phyloP scores from a whole-genome alignment of 305 asterid genomes.

The Fraxinus ornus region DNA sequence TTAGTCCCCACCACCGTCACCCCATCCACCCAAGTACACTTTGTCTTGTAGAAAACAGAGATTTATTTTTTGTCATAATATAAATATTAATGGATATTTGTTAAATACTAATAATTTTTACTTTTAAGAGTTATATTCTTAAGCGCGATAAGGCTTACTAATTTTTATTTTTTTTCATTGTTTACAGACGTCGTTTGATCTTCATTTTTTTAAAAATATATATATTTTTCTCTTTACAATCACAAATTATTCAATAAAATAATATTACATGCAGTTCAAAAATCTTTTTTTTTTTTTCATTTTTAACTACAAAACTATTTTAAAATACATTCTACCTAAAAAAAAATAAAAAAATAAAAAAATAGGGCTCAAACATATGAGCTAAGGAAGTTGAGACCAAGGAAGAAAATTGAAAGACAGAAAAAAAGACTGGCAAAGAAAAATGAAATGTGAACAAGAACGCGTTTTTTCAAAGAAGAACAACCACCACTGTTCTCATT shows the following conservation, averaged over 20 bases:
- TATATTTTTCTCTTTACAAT: no score
- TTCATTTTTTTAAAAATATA: no score
- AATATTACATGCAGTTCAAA: no score
- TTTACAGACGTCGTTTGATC: background rate
- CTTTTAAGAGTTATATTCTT: background rate
- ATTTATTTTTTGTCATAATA: background rate
- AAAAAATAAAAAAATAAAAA: no score
- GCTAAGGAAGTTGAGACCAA: background rate
- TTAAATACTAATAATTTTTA: no score
- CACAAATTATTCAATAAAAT: no score
- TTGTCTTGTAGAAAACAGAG: background rate
- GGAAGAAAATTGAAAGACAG: constrained; percentile 19
- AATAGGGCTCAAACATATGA: no score
- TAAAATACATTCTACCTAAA: no score
- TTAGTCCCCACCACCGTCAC: constrained; percentile 20
- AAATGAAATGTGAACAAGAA: constrained; percentile 49
- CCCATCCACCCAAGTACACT: background rate
- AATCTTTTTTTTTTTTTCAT: no score
- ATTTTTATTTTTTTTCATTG: background rate
- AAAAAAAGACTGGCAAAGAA: no score
- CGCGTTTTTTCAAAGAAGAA: constrained; percentile 57
- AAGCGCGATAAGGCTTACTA: background rate
- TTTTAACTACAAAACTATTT: no score
- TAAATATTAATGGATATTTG: no score
- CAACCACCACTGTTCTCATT: constrained; percentile 32